Evolutionary conservation across 805 yeast genomes (phyloP), one percentile per base, ranked within the genome.

Genomic region (Candida chilensis): DNA sequence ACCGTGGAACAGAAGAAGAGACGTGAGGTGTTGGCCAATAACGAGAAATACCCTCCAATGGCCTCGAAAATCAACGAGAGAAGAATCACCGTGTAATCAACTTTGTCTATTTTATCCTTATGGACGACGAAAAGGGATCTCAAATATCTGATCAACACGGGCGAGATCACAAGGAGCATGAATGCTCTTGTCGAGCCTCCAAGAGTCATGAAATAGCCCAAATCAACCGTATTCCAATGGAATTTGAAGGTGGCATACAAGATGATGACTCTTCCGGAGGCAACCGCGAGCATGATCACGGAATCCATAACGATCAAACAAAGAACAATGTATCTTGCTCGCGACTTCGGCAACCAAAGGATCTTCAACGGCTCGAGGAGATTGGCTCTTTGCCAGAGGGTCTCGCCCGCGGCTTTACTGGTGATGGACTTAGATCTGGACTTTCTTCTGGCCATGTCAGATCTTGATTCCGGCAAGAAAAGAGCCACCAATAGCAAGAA

Each of bases 401-500:
- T n/a, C n/a, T n/a, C n/a, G n/a, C n/a, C n/a, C n/a, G n/a, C n/a
- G n/a, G n/a, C n/a, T n/a, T n/a, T 20, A n/a, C n/a, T n/a, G n/a
- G n/a, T n/a, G n/a, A n/a, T n/a, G n/a, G n/a, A n/a, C 39, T 42
- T 39, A 1, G 64, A 47, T 34, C 79, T 64, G 1, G 85, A 69
- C 44, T 68, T 69, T 24, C 48, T 45, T 41, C 76, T 60, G 3
- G 82, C 70, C 30, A 63, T 60, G 19, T 48, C 42, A 11, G 82
- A 71, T 38, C 90, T 62, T 5, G 87, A 75, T 46, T 82, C 94
- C 2, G 76, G 75, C 11, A 81, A 45, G 2, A 71, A 44, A 27
- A 57, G 40, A 16, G 44, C 27, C 4, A 44, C 34, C 32, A 50
- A 53, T 10, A 52, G 8, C 2, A 49, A 30, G 5, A 66, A 41